Conservation (phyloP, 2,329 filamentous ascomycete species). For the Pestalotiopsis sp. region DNA sequence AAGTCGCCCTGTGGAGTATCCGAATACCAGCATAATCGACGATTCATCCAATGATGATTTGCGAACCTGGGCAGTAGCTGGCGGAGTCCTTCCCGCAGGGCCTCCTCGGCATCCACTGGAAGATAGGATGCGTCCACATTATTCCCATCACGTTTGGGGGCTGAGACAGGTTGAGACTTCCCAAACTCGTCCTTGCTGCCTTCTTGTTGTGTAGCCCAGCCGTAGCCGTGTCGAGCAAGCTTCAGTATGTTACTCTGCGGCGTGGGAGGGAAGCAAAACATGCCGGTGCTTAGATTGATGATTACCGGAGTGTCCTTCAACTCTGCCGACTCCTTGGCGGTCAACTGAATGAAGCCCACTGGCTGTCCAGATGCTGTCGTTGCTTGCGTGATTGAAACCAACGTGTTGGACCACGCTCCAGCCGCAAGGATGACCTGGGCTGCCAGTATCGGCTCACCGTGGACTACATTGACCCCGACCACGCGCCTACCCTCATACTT, state of each 20-base stretch:
- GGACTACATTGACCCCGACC: background rate
- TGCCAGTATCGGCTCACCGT: background rate
- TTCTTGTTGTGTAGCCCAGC: background rate
- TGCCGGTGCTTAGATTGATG: background rate
- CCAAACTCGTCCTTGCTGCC: background rate
- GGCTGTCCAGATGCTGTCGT: background rate
- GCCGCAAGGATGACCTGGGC: background rate
- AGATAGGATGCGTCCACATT: background rate
- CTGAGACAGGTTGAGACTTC: background rate
- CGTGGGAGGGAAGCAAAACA: background rate
- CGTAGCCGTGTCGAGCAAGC: constrained; percentile 1
- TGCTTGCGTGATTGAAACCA: background rate
- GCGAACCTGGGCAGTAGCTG: background rate
- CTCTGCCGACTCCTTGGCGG: background rate
- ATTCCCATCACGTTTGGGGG: background rate
- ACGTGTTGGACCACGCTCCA: background rate
- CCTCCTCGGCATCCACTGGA: background rate
- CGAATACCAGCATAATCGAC: constrained; percentile 5
- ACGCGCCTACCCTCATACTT: background rate
- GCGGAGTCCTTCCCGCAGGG: background rate
- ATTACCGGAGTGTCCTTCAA: constrained; percentile 1
- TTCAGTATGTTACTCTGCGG: background rate
- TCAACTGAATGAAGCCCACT: constrained; percentile 3
- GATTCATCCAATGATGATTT: background rate
- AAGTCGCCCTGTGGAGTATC: background rate